A percentile compares a stretch with the other conserved stretches of the same genome.
phyloP scores from a whole-genome alignment of 2,329 filamentous ascomycete genomes.

The Didymosphaeria variabile region DNA sequence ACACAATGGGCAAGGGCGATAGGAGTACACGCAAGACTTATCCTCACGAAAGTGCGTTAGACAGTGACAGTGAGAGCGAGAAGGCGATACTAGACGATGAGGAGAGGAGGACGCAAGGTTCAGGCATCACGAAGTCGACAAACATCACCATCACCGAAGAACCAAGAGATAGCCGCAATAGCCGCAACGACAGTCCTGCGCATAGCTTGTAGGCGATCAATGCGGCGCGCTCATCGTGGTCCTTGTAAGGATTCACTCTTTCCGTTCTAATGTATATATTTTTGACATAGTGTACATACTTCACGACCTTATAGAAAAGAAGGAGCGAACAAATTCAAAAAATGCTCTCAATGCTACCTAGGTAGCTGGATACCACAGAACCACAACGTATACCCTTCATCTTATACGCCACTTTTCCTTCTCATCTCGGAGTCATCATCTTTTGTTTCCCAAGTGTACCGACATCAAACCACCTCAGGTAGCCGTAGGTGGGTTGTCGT shows the following conservation, averaged over 20 bases:
- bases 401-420: too few species aligned
- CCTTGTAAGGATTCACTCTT: background rate
- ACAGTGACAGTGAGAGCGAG: conserved; percentile 38
- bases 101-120: conserved; percentile 21
- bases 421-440: too few species aligned
- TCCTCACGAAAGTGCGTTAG: conserved; percentile 31
- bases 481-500: background rate
- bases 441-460: too few species aligned
- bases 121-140: conserved; percentile 37
- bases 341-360: too few species aligned
- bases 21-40: conserved; percentile 13
- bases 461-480: background rate
- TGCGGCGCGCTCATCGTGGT: background rate
- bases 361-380: too few species aligned
- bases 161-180: background rate
- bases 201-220: background rate
- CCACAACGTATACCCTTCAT: too few species aligned
- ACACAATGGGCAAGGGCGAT: conserved; percentile 23
- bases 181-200: background rate
- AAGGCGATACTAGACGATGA: conserved; percentile 35
- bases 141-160: conserved; percentile 30
- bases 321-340: too few species aligned
- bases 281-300: background rate
- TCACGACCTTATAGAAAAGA: too few species aligned
- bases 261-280: background rate